Percentiles rank a stretch among this genome's conserved stretches.
Evolutionary conservation across 176 grass and related monocot genomes (phyloP).

Genomic region (Typha latifolia): DNA sequence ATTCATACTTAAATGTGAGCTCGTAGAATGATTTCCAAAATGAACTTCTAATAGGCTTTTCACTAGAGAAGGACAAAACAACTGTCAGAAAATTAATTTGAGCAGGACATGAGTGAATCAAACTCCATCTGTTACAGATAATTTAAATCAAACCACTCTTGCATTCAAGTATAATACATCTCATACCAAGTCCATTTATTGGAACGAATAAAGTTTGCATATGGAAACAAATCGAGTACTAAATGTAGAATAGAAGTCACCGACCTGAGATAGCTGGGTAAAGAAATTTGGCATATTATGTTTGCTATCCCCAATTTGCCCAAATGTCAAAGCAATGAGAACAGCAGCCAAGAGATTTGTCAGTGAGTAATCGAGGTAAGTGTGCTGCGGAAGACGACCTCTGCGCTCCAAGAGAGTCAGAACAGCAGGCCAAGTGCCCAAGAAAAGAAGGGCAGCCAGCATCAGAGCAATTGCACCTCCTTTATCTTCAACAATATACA

Average conservation of each 20-base stretch:
- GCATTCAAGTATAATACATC: no score
- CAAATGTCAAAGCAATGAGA: conserved; percentile 60
- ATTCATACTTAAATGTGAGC: no score
- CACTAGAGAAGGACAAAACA: no score
- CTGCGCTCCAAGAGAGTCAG: conserved; percentile 80
- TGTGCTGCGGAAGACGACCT: conserved; percentile 82
- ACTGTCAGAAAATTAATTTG: no score
- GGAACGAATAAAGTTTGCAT: neutral
- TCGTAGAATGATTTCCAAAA: neutral
- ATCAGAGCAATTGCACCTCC: conserved; percentile 64
- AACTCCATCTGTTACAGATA: no score
- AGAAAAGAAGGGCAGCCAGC: conserved; percentile 52
- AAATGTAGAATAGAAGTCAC: neutral
- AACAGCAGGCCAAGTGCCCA: conserved; percentile 93
- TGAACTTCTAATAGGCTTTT: no score
- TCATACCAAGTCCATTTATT: neutral
- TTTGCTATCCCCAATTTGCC: conserved; percentile 57
- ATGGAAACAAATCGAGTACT: neutral
- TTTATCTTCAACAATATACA: conserved; percentile 78
- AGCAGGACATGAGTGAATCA: no score
- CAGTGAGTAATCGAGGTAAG: conserved; percentile 77
- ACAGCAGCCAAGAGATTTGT: conserved; percentile 82
- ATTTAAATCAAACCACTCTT: no score
- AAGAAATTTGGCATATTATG: conserved; percentile 69
- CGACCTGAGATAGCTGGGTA: conserved; percentile 62